Evolutionary conservation across 2,329 filamentous ascomycete species (phyloP), one percentile per base, ranked within the genome.

Genomic region (Dryadomyces quercivorus): DNA sequence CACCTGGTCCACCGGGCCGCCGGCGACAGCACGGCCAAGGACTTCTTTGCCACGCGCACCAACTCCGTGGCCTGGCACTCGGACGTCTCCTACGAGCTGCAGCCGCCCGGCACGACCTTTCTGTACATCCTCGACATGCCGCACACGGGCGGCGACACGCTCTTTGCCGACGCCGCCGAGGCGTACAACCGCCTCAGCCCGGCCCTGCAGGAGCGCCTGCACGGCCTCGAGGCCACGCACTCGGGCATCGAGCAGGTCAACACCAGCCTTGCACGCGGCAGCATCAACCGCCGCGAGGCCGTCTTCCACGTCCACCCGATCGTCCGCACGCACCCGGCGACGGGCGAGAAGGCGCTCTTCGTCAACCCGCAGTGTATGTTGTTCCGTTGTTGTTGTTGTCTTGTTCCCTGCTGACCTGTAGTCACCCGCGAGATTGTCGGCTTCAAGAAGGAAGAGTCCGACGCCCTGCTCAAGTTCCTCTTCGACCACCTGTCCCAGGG

Each of bases 21-120:
- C 75, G 81, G 80, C 26, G 84, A 88, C 62, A 80, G 74, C 5
- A 78, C 74, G 2, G 77, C 75, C 15, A 69, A 76, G 12, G 69
- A 76, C 44, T 86, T 84, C 67, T 82, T 88, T 55, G 72, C 63
- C 56, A 79, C 80, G 49, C 78, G 86, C 21, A 91, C 86, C 3
- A 92, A 84, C 69, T 87, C 84, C 1, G 82, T 94, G 1, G 88
- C 88, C 8, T 95, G 89, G 89, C 90, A 95, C 70, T 87, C 84
- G 0, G 90, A 95, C 61, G 84, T 95, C 1, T 87, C 86, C 0
- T 95, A 94, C 65, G 91, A 95, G 72, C 73, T 80, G 60, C 90
- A 96, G 70, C 89, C 91, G 1, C 89, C 91, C 0, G 88, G 89
- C 34, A 95, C 89, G 0, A 95, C 91, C 0, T 94, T 95, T 69